These are phyloP conservation scores for Rhizophora apiculata DNA, from an alignment of 345 rosid genomes.

Conservation along the genomic window DNA sequence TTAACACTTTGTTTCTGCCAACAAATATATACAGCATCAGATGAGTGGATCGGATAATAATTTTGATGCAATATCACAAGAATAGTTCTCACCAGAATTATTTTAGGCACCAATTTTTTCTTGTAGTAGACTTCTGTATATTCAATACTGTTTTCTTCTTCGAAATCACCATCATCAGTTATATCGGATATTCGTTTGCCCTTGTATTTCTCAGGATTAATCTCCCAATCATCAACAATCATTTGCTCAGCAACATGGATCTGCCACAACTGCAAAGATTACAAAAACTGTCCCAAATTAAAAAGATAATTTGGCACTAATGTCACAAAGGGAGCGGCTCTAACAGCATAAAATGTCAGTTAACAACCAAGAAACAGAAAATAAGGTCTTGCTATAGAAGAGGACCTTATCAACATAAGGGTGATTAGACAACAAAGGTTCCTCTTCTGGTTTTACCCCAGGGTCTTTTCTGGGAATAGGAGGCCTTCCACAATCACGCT, in stretches of 20 bases:
- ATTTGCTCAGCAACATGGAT: conserved; percentile 88
- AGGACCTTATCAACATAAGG: conserved; percentile 87
- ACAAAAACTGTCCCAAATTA: conserved; percentile 2
- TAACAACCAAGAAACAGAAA: background rate
- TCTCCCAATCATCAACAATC: conserved; percentile 82
- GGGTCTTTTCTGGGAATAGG: conserved; percentile 81
- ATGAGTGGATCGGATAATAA: conserved; percentile 7
- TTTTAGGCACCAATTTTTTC: conserved; percentile 58
- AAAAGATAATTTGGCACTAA: background rate
- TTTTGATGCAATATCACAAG: background rate
- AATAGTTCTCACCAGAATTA: conserved; percentile 52
- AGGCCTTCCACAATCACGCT: conserved; percentile 93
- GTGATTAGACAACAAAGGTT: conserved; percentile 80
- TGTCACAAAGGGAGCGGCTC: background rate
- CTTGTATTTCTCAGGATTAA: conserved; percentile 80
- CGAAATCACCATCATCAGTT: conserved; percentile 68
- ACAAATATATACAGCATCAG: conserved; percentile 22
- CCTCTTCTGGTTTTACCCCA: conserved; percentile 75
- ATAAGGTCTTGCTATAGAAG: background rate
- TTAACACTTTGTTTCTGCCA: conserved; percentile 83
- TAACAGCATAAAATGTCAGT: conserved; percentile 1
- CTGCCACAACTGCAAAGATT: conserved; percentile 78
- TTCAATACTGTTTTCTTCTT: conserved; percentile 60
- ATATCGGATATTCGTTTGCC: conserved; percentile 74
- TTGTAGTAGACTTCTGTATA: conserved; percentile 57